Evolutionary conservation across 306 rosid species (phyloP).

Genomic region (Casuarina cunninghamiana): DNA sequence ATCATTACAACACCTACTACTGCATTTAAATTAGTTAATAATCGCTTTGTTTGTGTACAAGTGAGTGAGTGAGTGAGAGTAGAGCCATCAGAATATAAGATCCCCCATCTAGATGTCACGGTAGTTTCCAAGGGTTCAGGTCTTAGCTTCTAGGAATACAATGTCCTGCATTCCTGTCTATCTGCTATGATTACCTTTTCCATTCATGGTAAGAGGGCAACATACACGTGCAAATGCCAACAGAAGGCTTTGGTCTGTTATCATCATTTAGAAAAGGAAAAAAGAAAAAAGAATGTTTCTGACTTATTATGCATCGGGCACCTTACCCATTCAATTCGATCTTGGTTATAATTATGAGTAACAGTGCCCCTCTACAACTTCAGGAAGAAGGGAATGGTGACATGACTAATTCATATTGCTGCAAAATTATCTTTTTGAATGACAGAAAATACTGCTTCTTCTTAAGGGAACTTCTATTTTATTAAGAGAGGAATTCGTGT

Average conservation of each 20-base stretch:
- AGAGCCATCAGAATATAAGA: background rate
- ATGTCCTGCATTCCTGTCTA: no score
- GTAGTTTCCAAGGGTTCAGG: background rate
- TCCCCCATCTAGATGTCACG: background rate
- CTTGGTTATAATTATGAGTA: background rate
- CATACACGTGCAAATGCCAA: background rate
- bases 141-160: background rate
- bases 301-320: background rate
- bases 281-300: background rate
- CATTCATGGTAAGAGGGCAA: background rate
- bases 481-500: background rate
- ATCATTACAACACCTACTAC: background rate
- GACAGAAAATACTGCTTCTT: background rate
- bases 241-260: background rate
- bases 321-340: background rate
- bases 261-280: background rate
- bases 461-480: background rate
- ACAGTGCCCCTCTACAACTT: background rate
- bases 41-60: background rate
- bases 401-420: background rate
- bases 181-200: background rate
- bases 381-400: background rate
- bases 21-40: background rate
- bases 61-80: background rate
- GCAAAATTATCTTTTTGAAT: background rate